phyloP scores from a whole-genome alignment of 208 protist genomes.

The Trypanosoma scelopori region DNA sequence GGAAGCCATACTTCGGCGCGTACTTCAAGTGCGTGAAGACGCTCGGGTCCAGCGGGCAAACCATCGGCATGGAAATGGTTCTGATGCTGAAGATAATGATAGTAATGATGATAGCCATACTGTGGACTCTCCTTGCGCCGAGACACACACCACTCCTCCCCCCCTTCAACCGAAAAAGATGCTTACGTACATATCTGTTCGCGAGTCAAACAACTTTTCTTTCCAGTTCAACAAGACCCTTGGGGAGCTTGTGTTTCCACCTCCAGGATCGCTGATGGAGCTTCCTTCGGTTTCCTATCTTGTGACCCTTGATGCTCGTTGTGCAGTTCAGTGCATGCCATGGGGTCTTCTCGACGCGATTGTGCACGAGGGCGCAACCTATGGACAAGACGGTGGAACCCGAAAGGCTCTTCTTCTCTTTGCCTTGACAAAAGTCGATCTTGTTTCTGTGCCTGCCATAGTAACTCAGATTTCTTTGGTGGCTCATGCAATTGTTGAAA shows the following conservation, averaged over 20 bases:
- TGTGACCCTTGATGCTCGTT: constrained; percentile 81
- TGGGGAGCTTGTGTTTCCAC: constrained; percentile 69
- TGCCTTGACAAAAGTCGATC: constrained; percentile 76
- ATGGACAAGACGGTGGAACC: constrained; percentile 38
- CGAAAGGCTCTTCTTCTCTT: constrained; percentile 77
- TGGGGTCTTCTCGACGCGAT: constrained; percentile 84
- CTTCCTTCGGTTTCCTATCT: constrained; percentile 74
- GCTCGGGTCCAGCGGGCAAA: constrained; percentile 52
- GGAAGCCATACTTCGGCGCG: constrained; percentile 71
- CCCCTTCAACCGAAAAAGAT: constrained; percentile 36
- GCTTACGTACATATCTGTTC: constrained; percentile 63
- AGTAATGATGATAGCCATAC: constrained; percentile 21
- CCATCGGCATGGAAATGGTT: constrained; percentile 6
- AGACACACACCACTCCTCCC: constrained; percentile 2
- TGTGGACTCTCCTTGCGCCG: constrained; percentile 21
- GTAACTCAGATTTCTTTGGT: constrained; percentile 79
- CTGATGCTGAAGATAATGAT: constrained; percentile 3
- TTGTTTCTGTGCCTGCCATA: constrained; percentile 70
- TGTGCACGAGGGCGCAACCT: constrained; percentile 47
- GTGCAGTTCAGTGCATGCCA: constrained; percentile 77
- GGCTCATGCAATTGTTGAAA: constrained; percentile 47
- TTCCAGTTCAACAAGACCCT: constrained; percentile 75
- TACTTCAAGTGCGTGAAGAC: constrained; percentile 74
- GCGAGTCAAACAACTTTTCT: constrained; percentile 64
- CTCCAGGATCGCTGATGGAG: constrained; percentile 36